Conservation (phyloP, 129 eudicot species). For the Flaveria robusta region DNA sequence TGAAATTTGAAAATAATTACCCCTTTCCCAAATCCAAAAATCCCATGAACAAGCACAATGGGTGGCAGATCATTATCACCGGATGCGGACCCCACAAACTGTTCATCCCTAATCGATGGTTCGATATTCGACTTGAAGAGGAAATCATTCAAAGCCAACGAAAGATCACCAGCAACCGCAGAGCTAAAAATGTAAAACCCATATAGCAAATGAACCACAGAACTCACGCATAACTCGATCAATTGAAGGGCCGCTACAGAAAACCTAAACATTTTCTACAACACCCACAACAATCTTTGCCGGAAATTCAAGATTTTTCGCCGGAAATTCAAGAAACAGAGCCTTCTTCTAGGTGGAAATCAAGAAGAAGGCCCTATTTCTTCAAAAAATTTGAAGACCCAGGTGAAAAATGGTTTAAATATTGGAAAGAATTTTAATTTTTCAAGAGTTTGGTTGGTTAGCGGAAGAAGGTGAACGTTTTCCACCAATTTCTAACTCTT, state of each 20-base stretch:
- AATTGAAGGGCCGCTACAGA: conserved; percentile 69
- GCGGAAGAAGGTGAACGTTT: conserved; percentile 24
- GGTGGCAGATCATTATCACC: conserved; percentile 76
- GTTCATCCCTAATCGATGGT: conserved; percentile 35
- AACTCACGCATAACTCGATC: conserved; percentile 66
- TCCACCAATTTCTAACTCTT: conserved; percentile 53
- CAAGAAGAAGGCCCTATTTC: conserved; percentile 58
- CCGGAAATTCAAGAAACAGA: conserved; percentile 34
- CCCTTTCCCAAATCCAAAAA: conserved; percentile 99
- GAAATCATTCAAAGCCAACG: conserved; percentile 60
- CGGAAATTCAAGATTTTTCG: too few relatives aligned
- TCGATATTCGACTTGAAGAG: conserved; percentile 52
- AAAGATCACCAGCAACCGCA: conserved; percentile 88
- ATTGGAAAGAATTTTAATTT: not conserved
- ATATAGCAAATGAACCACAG: conserved; percentile 75
- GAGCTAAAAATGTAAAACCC: conserved; percentile 92
- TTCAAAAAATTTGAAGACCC: conserved; percentile 17
- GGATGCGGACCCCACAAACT: conserved; percentile 22
- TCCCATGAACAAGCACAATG: conserved; percentile 94
- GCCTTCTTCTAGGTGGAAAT: conserved; percentile 45
- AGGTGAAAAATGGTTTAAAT: not conserved
- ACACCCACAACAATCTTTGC: not conserved
- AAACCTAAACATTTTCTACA: conserved; percentile 59
- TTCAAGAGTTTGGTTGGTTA: conserved; percentile 27
- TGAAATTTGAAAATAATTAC: conserved; percentile 35